These are phyloP conservation scores for Podospora appendiculata DNA, from an alignment of 495 filamentous ascomycete genomes.

Conservation along the genomic window DNA sequence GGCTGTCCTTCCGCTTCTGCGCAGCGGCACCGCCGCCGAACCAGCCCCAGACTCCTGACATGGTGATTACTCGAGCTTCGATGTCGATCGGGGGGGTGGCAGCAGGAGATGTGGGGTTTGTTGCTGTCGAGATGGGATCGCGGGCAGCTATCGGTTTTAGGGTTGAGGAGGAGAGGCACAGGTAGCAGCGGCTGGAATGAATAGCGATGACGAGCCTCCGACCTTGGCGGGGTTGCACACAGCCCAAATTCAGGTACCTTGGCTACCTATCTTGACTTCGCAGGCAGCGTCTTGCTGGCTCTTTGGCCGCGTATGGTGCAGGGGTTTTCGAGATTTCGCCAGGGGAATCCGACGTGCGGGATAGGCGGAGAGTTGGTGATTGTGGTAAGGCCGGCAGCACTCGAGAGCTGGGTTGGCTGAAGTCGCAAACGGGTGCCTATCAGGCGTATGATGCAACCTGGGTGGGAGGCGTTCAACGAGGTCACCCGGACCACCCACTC, in stretches of 20 bases:
- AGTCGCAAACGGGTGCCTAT: conserved; percentile 16
- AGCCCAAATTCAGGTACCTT: conserved; percentile 5
- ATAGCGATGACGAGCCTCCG: conserved; percentile 23
- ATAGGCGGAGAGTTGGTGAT: background rate
- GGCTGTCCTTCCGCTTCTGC: conserved; percentile 81
- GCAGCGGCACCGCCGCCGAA: conserved; percentile 66
- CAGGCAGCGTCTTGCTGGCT: too few relatives aligned
- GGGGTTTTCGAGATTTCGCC: background rate
- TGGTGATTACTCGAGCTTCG: conserved; percentile 18
- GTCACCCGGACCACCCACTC: background rate
- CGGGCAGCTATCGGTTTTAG: too few relatives aligned
- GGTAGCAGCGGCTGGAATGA: conserved; percentile 11
- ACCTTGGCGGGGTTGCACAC: conserved; percentile 22
- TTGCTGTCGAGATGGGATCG: too few relatives aligned
- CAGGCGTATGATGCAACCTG: conserved; percentile 18
- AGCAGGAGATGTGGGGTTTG: too few relatives aligned
- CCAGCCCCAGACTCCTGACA: conserved; percentile 72
- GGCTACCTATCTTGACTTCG: too few relatives aligned
- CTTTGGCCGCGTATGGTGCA: background rate
- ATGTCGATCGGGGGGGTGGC: conserved; percentile 1
- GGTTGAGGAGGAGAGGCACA: conserved; percentile 5
- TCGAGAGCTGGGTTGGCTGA: conserved; percentile 2
- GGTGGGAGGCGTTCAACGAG: background rate
- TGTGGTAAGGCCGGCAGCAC: background rate
- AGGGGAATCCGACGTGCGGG: background rate